A percentile compares a stretch with the other conserved stretches of the same genome.
phyloP scores from a whole-genome alignment of 352 stramenopile species.

The Pythium plurisporium region DNA sequence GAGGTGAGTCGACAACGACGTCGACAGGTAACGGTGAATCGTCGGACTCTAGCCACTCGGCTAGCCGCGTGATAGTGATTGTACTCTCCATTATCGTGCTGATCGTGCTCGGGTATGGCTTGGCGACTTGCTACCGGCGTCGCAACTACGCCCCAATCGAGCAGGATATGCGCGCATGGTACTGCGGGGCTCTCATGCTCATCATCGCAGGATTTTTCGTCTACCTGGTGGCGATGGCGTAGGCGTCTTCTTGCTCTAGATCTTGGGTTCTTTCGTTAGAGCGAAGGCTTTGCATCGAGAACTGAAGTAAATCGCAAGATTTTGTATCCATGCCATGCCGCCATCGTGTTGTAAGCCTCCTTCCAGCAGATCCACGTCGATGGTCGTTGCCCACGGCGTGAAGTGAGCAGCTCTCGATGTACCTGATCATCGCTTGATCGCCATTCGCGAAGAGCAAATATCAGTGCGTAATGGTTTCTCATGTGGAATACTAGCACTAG shows the following conservation, averaged over 20 bases:
- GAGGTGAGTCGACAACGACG: constrained; percentile 21
- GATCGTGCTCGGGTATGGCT: constrained; percentile 36
- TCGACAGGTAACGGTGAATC: constrained; percentile 13
- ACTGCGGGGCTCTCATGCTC: constrained; percentile 54
- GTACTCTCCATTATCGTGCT: constrained; percentile 32
- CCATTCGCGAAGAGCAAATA: constrained; percentile 67
- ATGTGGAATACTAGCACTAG: constrained; percentile 56
- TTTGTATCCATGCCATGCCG: constrained; percentile 61
- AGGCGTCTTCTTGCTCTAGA: too few species aligned
- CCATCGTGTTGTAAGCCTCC: constrained; percentile 48
- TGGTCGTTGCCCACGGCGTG: constrained; percentile 57
- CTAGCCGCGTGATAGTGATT: constrained; percentile 38
- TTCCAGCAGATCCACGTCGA: constrained; percentile 52
- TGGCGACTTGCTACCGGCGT: constrained; percentile 56
- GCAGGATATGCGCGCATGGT: constrained; percentile 56
- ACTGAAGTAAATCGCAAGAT: constrained; percentile 32
- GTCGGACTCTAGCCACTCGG: constrained; percentile 7
- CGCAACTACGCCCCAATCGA: constrained; percentile 60
- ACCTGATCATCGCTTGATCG: not conserved
- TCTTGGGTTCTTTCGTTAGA: not conserved
- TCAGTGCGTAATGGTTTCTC: constrained; percentile 77
- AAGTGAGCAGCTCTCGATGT: constrained; percentile 46
- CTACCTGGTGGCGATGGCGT: constrained; percentile 55
- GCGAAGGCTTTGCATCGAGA: not conserved
- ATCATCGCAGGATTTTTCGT: constrained; percentile 67